Conservation (phyloP, 2,329 filamentous ascomycete species). For the Fusarium sp. region DNA sequence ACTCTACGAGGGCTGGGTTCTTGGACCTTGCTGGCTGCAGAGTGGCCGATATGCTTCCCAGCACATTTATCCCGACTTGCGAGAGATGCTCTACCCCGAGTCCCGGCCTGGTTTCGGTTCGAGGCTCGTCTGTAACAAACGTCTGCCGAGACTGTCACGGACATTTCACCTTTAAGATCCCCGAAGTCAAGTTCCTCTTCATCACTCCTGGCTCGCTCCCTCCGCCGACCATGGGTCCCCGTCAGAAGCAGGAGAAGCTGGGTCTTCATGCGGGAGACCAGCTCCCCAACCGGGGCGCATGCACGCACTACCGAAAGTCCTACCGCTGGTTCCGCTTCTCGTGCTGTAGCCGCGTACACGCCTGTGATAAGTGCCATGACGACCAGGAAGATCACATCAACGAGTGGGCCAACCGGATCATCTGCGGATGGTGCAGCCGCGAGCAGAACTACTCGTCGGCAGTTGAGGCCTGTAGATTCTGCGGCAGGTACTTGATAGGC, state of each 20-base stretch:
- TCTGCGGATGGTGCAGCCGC: conserved; percentile 80
- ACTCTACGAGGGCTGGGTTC: conserved; percentile 80
- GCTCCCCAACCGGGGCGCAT: conserved; percentile 63
- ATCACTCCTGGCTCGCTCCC: conserved; percentile 65
- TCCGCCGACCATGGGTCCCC: conserved; percentile 53
- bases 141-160: conserved; percentile 82
- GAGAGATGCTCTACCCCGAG: conserved; percentile 76
- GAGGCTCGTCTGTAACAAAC: conserved; percentile 76
- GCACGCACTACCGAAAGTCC: conserved; percentile 66
- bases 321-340: conserved; percentile 73
- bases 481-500: conserved; percentile 74
- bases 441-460: conserved; percentile 77
- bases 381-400: conserved; percentile 73
- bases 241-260: conserved; percentile 61
- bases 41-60: conserved; percentile 79
- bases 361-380: conserved; percentile 81
- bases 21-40: conserved; percentile 79
- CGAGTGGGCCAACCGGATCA: conserved; percentile 86
- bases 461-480: conserved; percentile 78
- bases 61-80: conserved; percentile 82
- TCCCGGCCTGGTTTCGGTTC: conserved; percentile 74
- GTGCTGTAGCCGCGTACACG: conserved; percentile 66
- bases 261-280: conserved; percentile 66
- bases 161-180: conserved; percentile 81
- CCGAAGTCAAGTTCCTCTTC: conserved; percentile 79